phyloP scores from a whole-genome alignment of 1,139 yeast species.

The Blastobotrys aristatus region DNA sequence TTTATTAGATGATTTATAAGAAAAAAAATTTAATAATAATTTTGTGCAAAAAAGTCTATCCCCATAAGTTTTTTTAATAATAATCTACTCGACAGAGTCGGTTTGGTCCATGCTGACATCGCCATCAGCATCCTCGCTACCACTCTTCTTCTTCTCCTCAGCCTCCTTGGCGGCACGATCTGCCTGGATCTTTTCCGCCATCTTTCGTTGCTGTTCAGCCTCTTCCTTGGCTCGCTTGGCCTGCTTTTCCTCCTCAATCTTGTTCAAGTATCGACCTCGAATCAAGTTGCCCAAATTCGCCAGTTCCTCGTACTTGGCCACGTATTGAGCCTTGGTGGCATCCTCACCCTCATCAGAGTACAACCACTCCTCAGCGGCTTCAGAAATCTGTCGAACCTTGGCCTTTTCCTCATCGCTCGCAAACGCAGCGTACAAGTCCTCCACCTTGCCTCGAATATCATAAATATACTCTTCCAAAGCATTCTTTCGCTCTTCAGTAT shows the following conservation, averaged over 20 bases:
- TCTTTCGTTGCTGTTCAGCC: slow-evolving; percentile 73
- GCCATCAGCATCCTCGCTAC: slow-evolving; percentile 18
- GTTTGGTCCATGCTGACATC: slow-evolving; percentile 26
- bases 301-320: slow-evolving; percentile 97
- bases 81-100: slow-evolving; percentile 14
- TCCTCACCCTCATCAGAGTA: slow-evolving; percentile 98
- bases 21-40: background rate
- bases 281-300: slow-evolving; percentile 92
- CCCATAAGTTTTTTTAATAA: background rate
- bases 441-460: slow-evolving; percentile 95
- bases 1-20: slow-evolving; percentile 34
- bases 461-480: slow-evolving; percentile 97
- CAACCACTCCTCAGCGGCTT: slow-evolving; percentile 95
- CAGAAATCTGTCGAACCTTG: slow-evolving; percentile 65
- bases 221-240: slow-evolving; percentile 83
- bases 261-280: slow-evolving; percentile 90
- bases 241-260: slow-evolving; percentile 93
- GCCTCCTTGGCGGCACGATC: slow-evolving; percentile 48
- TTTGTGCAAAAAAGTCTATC: background rate
- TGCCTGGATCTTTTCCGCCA: slow-evolving; percentile 89
- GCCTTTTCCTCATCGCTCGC: slow-evolving; percentile 89
- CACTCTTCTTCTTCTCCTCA: slow-evolving; percentile 16
- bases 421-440: slow-evolving; percentile 82
- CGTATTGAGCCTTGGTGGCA: slow-evolving; percentile 91
- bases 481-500: slow-evolving; percentile 98